Base-by-base conservation (phyloP, 441 rosid genomes). In the Flueggea neowawraea region DNA sequence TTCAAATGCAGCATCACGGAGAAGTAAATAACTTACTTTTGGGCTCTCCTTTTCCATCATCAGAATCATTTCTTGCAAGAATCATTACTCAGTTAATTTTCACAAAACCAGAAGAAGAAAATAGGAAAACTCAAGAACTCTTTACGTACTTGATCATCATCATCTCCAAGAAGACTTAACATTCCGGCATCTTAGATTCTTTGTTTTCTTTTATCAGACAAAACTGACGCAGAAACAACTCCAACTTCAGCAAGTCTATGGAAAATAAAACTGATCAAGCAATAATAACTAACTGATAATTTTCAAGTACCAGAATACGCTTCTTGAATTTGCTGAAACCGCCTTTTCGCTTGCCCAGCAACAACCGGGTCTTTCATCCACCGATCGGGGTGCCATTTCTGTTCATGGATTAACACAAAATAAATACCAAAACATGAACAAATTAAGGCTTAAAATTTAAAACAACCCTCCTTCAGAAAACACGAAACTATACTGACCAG, bases 311-410 rank as follows among this genome's bases (percentile, higher is more conserved):
- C 78, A 4, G 76, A 73, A 63, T 73, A 80, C 68, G 80, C 80
- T 61, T 80, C 76, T 52, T 78, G 80, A 56, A 80, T 74, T 44
- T 72, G 67, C 62, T 80, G 84, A 61, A 80, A 77, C 47, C 58
- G 61, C n/a, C 62, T 39, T 12, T 74, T 74, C 3, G 79, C 81
- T 60, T 80, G 77, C 17, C 50, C 76, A 3, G 66, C 62, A 4
- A 60, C 66, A 6, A 22, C 56, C 2, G 65, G 76, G 54, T 75
- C 69, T 33, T 66, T 77, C 67, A 60, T 57, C 73, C 78, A 78
- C 55, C 80, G 68, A 55, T 77, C 80, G 0, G 82, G 82, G 60
- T 80, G 84, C 80, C 82, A 80, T 67, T 80, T 80, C 82, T 80
- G 10, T 10, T 47, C 12, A 47, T 2, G 3, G 7, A 60, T 58